Base-by-base conservation (phyloP, 495 filamentous ascomycete genomes). In the Hypoxylon intermedium region DNA sequence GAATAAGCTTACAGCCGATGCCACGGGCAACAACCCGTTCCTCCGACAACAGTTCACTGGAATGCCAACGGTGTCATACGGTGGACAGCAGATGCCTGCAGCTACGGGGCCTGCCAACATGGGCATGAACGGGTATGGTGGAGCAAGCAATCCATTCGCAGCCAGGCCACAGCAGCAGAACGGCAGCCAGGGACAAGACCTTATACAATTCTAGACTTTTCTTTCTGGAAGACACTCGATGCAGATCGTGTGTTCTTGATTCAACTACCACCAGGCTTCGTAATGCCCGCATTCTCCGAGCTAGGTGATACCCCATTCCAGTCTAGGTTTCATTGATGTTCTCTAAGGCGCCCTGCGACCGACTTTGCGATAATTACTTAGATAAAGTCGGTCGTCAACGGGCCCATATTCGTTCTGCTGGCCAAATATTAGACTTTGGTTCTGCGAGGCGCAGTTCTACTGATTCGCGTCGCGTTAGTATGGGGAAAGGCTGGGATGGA, bases 11-110 rank as follows among this genome's bases (percentile, higher is more conserved):
- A 86, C 85, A 6, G 77, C 81, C n/a, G 89, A 89, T 24, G 80
- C 82, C 31, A 93, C 91, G 3, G 93, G 92, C 49, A 96, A 83
- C 76, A 98, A 98, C 68, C 95, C 95, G 5, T 99, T 97, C 78
- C 82, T 93, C 49, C 74, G 80, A 54, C 82, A 83, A 53, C 92
- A 94, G 63, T 92, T 87, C 55, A 94, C 91, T 0, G 91, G 91
- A 6, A 82, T 89, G 74, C 92, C 92, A 20, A 85, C 86, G 11
- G 74, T 81, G 5, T 76, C 76, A 16, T 83, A 84, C 36, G 74
- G 73, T 13, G 70, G 72, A 5, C 78, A 75, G 48, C 80, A 91
- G 73, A 77, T 86, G 71, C 90, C 90, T 19, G 86, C 89, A n/a
- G 87, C 89, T 50, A 93, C 90, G 3, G 89, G 90, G 1, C 89